A percentile compares a stretch with the other conserved stretches of the same genome.
phyloP scores from a whole-genome alignment of 257 asterid species.

The Plantago major region DNA sequence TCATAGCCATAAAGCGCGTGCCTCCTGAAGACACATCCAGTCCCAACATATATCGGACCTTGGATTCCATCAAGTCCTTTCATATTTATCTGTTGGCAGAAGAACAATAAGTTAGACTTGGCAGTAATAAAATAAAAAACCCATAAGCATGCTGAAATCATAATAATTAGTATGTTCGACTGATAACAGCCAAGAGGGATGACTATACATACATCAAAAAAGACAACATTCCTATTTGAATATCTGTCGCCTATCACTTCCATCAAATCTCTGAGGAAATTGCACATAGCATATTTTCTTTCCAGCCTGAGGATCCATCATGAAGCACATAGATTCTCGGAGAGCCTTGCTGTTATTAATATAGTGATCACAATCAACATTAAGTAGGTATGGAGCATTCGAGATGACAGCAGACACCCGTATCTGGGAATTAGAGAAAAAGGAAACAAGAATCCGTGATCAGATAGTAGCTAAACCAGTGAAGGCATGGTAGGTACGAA shows the following conservation, averaged over 20 bases:
- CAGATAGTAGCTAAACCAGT: conserved; percentile 9
- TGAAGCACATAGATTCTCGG: conserved; percentile 96
- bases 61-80: conserved; percentile 98
- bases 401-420: conserved; percentile 96
- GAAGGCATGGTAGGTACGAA: neutral
- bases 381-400: conserved; percentile 88
- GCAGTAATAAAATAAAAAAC: neutral
- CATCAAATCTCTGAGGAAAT: conserved; percentile 96
- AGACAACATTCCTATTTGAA: conserved; percentile 91
- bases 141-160: too few relatives aligned
- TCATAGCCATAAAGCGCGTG: conserved; percentile 92
- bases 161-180: too few relatives aligned
- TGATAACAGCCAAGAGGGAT: neutral
- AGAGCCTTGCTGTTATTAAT: conserved; percentile 95
- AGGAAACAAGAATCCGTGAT: neutral
- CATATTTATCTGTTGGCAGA: conserved; percentile 70
- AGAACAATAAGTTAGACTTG: conserved; percentile 18
- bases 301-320: conserved; percentile 99
- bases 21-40: conserved; percentile 95
- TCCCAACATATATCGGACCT: conserved; percentile 96
- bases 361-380: conserved; percentile 98
- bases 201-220: conserved; percentile 67
- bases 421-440: conserved; percentile 37
- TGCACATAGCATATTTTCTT: conserved; percentile 96
- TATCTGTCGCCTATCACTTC: conserved; percentile 95